Evolutionary conservation across 2,329 filamentous ascomycete genomes (phyloP).

Genomic region (Cercospora sojina): DNA sequence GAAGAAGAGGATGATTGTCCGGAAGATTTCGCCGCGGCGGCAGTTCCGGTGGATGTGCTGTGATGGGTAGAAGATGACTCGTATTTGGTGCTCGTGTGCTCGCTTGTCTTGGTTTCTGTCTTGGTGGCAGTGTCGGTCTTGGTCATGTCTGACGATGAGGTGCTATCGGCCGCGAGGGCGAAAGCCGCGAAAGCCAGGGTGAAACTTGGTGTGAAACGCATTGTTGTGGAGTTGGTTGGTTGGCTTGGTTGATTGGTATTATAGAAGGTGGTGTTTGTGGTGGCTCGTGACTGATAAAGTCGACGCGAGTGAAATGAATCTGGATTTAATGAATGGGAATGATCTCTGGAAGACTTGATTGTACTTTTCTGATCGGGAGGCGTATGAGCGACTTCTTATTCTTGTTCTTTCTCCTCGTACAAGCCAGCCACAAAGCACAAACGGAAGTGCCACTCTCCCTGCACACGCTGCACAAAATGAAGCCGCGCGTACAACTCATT

Average conservation of each 20-base stretch:
- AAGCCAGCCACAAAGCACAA: not conserved
- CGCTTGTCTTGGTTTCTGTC: not conserved
- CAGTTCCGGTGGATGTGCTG: not conserved
- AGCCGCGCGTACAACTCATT: not conserved
- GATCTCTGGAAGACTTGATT: not conserved
- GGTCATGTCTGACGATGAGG: not conserved
- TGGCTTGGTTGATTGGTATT: not conserved
- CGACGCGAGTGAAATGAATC: not conserved
- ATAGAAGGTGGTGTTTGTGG: not conserved
- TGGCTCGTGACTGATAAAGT: not conserved
- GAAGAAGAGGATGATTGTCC: not conserved
- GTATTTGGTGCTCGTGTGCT: not conserved
- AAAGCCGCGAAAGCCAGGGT: slow-evolving; percentile 6
- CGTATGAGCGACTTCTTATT: not conserved
- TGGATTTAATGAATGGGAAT: not conserved
- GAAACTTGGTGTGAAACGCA: not conserved
- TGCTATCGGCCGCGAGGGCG: not conserved
- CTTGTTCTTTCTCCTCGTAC: not conserved
- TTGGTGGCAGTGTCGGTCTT: not conserved
- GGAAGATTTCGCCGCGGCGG: not conserved
- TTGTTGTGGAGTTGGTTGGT: not conserved
- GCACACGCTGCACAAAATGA: not conserved
- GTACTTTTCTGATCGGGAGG: not conserved
- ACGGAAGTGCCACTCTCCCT: not conserved
- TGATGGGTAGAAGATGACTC: not conserved